A percentile compares a stretch with the other conserved stretches of the same genome.
phyloP scores from a whole-genome alignment of 441 rosid species.

The Euphorbia celastroides region DNA sequence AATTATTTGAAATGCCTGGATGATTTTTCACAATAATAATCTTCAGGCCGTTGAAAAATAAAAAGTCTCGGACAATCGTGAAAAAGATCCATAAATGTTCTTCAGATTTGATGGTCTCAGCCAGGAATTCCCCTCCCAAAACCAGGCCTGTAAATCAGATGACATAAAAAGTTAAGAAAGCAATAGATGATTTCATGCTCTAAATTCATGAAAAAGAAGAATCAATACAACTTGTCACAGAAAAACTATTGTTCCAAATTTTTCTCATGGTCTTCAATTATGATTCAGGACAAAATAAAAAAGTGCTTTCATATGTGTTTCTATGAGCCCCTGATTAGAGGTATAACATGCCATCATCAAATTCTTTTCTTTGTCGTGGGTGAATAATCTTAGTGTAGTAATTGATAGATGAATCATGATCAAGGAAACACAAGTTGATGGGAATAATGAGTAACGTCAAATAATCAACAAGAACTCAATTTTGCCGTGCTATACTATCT shows the following conservation, averaged over 20 bases:
- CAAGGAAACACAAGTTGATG: neutral
- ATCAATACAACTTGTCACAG: neutral
- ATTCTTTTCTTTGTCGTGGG: neutral
- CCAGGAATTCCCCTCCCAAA: conserved; percentile 15
- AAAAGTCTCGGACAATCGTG: conserved; percentile 12
- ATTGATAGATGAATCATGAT: neutral
- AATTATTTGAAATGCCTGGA: conserved; percentile 17
- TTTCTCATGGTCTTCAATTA: conserved; percentile 1
- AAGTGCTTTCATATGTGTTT: neutral
- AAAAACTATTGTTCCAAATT: conserved; percentile 2
- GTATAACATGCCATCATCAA: neutral
- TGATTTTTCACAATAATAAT: conserved; percentile 17
- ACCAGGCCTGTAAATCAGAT: conserved; percentile 11
- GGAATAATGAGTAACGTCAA: neutral
- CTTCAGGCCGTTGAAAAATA: conserved; percentile 13
- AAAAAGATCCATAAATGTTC: conserved; percentile 5
- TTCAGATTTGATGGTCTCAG: conserved; percentile 12
- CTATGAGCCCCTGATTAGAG: neutral
- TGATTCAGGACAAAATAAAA: neutral
- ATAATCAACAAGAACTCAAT: neutral
- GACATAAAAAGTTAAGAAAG: conserved; percentile 4
- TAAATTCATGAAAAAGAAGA: neutral
- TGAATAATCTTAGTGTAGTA: neutral
- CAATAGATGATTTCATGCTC: neutral
- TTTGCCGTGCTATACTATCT: neutral